Evolutionary conservation across 208 protist genomes (phyloP), one percentile per base, ranked within the genome.

Genomic region (Wallacemonas collosoma): DNA sequence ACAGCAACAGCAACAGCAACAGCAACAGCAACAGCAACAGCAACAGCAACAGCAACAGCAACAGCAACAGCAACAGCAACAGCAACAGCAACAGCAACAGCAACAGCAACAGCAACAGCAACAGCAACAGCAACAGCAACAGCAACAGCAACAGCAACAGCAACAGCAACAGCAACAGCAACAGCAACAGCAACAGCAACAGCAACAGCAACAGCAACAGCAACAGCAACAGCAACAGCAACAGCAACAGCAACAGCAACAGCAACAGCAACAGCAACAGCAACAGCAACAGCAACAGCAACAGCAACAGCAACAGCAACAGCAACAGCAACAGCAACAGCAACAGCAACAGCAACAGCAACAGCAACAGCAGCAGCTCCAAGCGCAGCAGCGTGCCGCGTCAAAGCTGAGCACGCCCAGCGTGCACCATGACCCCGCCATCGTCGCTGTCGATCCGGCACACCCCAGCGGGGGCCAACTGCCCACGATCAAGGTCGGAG

Each of bases 321-420:
- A 57, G 53, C 64, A 73, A 50, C 40, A 50, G 9, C 70, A 47
- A 11, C 44, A 75, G 15, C 14, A 47, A 3, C 40, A 68, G 6
- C 58, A 56, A 7, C 54, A 61, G 51, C 71, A 81, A 54, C 75
- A 75, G 41, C 63, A 78, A 35, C 48, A 69, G 0, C 55, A 55
- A 54, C 72, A 77, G 70, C 63, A 70, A 47, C 76, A 81, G 43
- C 66, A 80, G 50, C 72, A 68, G 26, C 26, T 26, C 26, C 26
- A 26, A 26, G 26, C 26, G 62, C 62, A 67, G 60, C 74, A 65
- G 47, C 7, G 43, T 35, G 14, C 43, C 41, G 4, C 7, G 12
- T 68, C 56, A 3, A 62, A 6, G 26, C 15, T 2, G 41, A 51
- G 38, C 60, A 65, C 38, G 8, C 40, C 60, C 38, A 48, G 41